Base-by-base conservation (phyloP, 192 early-diverging fungal species). In the Fimicolochytrium jonesii region DNA sequence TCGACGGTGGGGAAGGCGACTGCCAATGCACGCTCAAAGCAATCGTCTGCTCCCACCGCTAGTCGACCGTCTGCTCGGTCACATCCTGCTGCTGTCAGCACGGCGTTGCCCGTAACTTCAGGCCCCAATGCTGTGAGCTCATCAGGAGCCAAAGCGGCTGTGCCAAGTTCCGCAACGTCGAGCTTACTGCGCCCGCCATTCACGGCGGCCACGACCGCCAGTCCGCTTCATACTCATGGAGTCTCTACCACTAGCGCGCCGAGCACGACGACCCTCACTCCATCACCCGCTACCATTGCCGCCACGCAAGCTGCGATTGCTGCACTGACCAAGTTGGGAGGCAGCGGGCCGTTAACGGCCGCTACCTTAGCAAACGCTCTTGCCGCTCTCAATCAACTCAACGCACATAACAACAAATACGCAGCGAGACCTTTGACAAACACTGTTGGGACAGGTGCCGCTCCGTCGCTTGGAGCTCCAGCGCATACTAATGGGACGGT, bases 291-390 rank as follows among this genome's bases (percentile, higher is more conserved):
- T 2, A 64, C 50, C 7, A 63, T 50, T 56, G 50, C 60, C 41
- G 63, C 46, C 34, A 73, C 59, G 0, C 41, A 54, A 39, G 57
- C 68, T 0, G 64, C 31, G n/a, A 48, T 66, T 33, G 52, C 59
- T 17, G 34, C 59, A 22, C 33, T 64, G 17, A 25, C 49, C 20
- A 64, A 53, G 31, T 42, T 55, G 11, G 43, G 39, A 4, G 62
- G 51, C 10, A 64, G 25, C 18, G 62, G 62, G 6, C 37, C 22
- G 13, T 29, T 64, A 6, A 55, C 49, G 9, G 52, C 56, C 2
- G 58, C 65, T 0, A 56, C 66, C 1, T 29, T 64, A 4, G 64
- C 63, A 0, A 39, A 52, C n/a, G 55, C 47, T 15, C 23, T 66
- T 0, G 51, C 29, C n/a, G 59, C 59, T 17, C 41, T 65, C 3